Evolutionary conservation across 2,329 filamentous ascomycete genomes (phyloP).

Genomic region (Taxawa tesnikishii): DNA sequence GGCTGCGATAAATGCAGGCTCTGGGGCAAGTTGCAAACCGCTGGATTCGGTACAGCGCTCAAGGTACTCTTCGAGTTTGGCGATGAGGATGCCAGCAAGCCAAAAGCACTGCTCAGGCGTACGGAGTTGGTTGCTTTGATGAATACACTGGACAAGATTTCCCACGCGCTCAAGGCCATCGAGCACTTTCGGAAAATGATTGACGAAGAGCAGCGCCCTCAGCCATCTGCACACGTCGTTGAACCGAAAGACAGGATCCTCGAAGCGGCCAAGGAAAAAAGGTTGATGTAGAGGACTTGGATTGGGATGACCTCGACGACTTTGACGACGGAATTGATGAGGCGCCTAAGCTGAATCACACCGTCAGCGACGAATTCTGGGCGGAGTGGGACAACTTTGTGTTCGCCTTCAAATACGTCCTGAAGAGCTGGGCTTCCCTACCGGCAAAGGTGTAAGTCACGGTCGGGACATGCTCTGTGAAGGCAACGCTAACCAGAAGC

Average conservation of each 20-base stretch:
- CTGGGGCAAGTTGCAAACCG: constrained; percentile 94
- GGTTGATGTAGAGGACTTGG: constrained; percentile 12
- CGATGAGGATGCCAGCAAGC: constrained; percentile 40
- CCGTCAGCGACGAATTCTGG: constrained; percentile 45
- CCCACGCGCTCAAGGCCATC: constrained; percentile 65
- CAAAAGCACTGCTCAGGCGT: constrained; percentile 62
- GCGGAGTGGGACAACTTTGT: constrained; percentile 54
- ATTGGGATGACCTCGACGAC: constrained; percentile 15
- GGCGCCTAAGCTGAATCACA: constrained; percentile 24
- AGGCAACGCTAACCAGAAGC: too few species aligned
- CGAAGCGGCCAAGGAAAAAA: not conserved
- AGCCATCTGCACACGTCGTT: constrained; percentile 18
- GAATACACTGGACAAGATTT: constrained; percentile 84
- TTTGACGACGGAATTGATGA: constrained; percentile 5
- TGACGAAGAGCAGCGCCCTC: constrained; percentile 12
- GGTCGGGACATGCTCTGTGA: too few species aligned
- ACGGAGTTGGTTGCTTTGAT: constrained; percentile 90
- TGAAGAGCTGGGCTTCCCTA: constrained; percentile 57
- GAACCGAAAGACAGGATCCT: constrained; percentile 16
- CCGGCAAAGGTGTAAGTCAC: constrained; percentile 61
- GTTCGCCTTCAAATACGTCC: constrained; percentile 51
- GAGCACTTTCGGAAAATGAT: constrained; percentile 54
- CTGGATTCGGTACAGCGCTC: constrained; percentile 84
- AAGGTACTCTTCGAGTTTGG: constrained; percentile 96
- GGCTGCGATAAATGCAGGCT: constrained; percentile 97